Evolutionary conservation across 176 grass and related monocot genomes (phyloP), one percentile per base, ranked within the genome.

Genomic region (Aechmea fasciata): DNA sequence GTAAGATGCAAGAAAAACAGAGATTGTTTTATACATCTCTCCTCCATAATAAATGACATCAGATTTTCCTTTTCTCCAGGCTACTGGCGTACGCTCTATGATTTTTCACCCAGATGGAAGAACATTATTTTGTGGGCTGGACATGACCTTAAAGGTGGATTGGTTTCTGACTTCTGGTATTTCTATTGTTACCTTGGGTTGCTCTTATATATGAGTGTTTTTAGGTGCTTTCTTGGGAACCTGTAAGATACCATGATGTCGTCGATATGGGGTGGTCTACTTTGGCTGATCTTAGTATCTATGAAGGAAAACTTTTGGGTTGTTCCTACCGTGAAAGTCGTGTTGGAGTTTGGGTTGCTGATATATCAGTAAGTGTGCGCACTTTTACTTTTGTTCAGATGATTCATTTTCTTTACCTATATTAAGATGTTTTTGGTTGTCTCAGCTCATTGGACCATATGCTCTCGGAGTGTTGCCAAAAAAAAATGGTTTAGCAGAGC

Each of bases 221-320:
- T 62, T 75, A 96, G 93, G 94, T 97, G 59, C 90, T 92, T 73
- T 97, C 94, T 64, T 97, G 94, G 94, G 94, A 97, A 53, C 94
- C 94, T 67, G 78, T 97, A 80, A 92, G 84, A 73, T 97, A 87
- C 23, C 94, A 93, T 79, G 94, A 92, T 33, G 66, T 77, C 70
- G 87, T 92, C 80, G 86, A 92, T 71, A 92, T 97, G 82, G 86
- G 94, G 17, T 97, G 94, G 94, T 82, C 73, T 47, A 90, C 83
- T 81, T 81, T 97, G 63, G 84, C 79, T 75, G 94, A 97, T 73
- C 84, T 97, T 71, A 90, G 84, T 76, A 90, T 97, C 83, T 97
- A 92, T 75, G 94, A 97, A 92, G 94, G 94, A 72, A 97, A 92
- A 85, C 89, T 97, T 61, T 87, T 97, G 73, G 94, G 89, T 68